These are phyloP conservation scores for maize (Zea mays) DNA, from an alignment of 176 grass and related monocot species.

Conservation along the genomic window Zm-B73-REFERENCE-NAM-5.0 NC_050104.1:108724001-108724500, in stretches of 20 bases:
- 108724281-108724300: constrained; percentile 78
- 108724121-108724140: constrained; percentile 90
- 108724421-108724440: constrained; percentile 93
- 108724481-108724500: constrained; percentile 98
- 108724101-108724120: constrained; percentile 56
- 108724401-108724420: constrained; percentile 72
- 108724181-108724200: constrained; percentile 89
- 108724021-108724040: constrained; percentile 1
- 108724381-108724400: constrained; percentile 81
- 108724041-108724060: constrained; percentile 3
- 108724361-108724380: constrained; percentile 98
- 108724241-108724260: constrained; percentile 78
- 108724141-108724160: constrained; percentile 86
- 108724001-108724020: constrained; percentile 26
- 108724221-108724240: constrained; percentile 77
- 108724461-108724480: constrained; percentile 94
- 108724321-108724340: constrained; percentile 96
- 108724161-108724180: constrained; percentile 75
- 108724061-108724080: constrained; percentile 15
- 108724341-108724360: constrained; percentile 82
- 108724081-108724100: constrained; percentile 10
- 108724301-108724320: constrained; percentile 81
- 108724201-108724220: constrained; percentile 91
- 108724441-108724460: constrained; percentile 97
- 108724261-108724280: constrained; percentile 93